These are phyloP conservation scores for Wickerhamomyces silvicola DNA, from an alignment of 805 yeast genomes.

Conservation along the genomic window DNA sequence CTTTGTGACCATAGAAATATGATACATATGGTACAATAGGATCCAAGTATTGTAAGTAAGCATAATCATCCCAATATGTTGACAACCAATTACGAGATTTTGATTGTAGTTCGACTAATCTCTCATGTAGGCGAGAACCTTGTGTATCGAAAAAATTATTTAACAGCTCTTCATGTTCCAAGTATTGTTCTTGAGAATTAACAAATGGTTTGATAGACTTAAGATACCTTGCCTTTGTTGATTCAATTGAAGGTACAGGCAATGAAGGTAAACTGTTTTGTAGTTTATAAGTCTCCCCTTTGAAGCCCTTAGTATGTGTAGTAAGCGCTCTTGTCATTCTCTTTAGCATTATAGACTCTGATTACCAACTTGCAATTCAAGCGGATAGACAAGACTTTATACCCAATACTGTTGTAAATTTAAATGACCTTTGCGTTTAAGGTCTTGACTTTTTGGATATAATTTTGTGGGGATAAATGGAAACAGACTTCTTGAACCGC, in stretches of 20 bases:
- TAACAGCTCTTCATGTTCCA: constrained; percentile 49
- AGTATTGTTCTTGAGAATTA: constrained; percentile 43
- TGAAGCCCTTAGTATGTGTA: constrained; percentile 22
- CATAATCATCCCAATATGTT: constrained; percentile 90
- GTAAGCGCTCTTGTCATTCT: constrained; percentile 23
- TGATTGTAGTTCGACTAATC: constrained; percentile 45
- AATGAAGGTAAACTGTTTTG: constrained; percentile 73
- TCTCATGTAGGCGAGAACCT: constrained; percentile 62
- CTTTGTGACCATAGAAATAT: constrained; percentile 82
- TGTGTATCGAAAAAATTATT: constrained; percentile 63
- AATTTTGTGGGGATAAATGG: constrained; percentile 12
- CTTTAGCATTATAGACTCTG: constrained; percentile 4
- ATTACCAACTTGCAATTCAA: too few species aligned
- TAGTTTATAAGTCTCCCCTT: constrained; percentile 65
- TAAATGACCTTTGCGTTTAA: neutral
- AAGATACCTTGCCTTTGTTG: constrained; percentile 65
- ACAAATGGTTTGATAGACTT: constrained; percentile 65
- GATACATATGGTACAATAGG: constrained; percentile 94
- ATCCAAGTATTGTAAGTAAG: constrained; percentile 84
- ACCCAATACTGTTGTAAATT: too few species aligned
- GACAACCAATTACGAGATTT: constrained; percentile 75
- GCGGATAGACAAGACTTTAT: too few species aligned
- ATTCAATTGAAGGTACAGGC: constrained; percentile 79
- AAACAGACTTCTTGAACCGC: constrained; percentile 1
- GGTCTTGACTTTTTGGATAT: neutral